Base-by-base conservation (phyloP, 2,329 filamentous ascomycete species). In the Chlorencoelia australis region DNA sequence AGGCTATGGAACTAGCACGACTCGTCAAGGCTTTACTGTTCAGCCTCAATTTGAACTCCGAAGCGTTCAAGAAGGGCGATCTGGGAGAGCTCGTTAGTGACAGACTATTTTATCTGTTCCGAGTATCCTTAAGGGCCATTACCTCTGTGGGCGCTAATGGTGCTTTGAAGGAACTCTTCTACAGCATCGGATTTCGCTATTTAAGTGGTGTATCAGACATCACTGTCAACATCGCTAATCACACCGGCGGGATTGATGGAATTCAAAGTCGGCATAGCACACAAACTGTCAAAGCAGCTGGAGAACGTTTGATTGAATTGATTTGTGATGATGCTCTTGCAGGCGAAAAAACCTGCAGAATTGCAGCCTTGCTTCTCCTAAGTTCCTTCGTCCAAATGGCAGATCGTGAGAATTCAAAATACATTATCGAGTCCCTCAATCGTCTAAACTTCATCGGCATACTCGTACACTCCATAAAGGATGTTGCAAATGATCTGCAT, bases 281-380 rank as follows among this genome's bases (percentile, higher is more conserved):
- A 26, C 72, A 83, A 55, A 79, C 82, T 1, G 71, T 93, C 48
- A 86, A 84, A 57, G 75, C 80, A 4, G 78, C 86, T 29, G 88
- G 91, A 25, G 82, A 86, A 51, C 73, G 82, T 37, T 67, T 96
- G 25, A 72, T 96, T 42, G 86, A 89, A 49, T 77, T 86, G 17
- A 69, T 95, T 28, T 95, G 88, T 55, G 91, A 98, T 53, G 91
- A 98, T 62, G 88, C 87, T 14, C 89, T 88, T 57, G 79, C 82
- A 41, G 86, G 87, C 25, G 82, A 89, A 52, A 73, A 82, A 24
- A 73, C 71, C 9, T 93, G 85, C 58, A 83, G 93, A 54, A 78
- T 93, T 3, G 81, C 89, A 1, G 87, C 91, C 8, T 67, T 96
- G 28, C 72, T 95, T 24, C 68, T 96, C n/a, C 68, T 98, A 21